Evolutionary conservation across 768 basidiomycete species (phyloP).

Genomic region (Lentinula edodes): DNA sequence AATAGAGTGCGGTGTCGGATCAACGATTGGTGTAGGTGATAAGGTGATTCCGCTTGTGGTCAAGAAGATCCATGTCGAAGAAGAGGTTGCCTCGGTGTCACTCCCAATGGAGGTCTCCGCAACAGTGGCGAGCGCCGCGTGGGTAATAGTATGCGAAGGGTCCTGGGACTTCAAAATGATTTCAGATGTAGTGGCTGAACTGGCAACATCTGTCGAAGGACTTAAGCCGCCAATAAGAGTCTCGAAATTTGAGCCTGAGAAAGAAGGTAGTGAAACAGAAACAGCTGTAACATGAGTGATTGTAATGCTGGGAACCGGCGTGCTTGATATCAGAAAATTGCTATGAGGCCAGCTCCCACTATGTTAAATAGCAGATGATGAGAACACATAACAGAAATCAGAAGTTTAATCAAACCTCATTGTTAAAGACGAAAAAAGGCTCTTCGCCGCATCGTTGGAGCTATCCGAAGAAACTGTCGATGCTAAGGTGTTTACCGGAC

Average conservation of each 20-base stretch:
- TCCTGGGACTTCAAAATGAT: too few relatives aligned
- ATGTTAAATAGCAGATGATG: background rate
- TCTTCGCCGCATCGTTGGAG: too few relatives aligned
- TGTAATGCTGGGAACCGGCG: too few relatives aligned
- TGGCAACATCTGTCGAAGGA: background rate
- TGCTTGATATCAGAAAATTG: background rate
- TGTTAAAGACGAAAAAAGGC: background rate
- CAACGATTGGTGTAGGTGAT: background rate
- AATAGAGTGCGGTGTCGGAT: background rate
- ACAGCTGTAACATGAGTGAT: too few relatives aligned
- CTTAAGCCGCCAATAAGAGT: background rate
- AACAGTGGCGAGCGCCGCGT: too few relatives aligned
- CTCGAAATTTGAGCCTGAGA: background rate
- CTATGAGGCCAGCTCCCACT: background rate
- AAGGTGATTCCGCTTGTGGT: background rate
- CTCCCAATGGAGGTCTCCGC: background rate
- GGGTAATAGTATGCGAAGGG: too few relatives aligned
- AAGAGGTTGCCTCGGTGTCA: background rate
- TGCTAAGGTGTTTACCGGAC: too few relatives aligned
- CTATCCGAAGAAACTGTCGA: too few relatives aligned
- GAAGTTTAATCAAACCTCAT: background rate
- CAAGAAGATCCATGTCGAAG: background rate
- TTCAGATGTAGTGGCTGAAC: background rate
- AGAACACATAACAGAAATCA: background rate
- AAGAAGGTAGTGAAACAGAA: background rate